Conservation (phyloP, 2,329 filamentous ascomycete genomes). For the Pestalotiopsis sp. region DNA sequence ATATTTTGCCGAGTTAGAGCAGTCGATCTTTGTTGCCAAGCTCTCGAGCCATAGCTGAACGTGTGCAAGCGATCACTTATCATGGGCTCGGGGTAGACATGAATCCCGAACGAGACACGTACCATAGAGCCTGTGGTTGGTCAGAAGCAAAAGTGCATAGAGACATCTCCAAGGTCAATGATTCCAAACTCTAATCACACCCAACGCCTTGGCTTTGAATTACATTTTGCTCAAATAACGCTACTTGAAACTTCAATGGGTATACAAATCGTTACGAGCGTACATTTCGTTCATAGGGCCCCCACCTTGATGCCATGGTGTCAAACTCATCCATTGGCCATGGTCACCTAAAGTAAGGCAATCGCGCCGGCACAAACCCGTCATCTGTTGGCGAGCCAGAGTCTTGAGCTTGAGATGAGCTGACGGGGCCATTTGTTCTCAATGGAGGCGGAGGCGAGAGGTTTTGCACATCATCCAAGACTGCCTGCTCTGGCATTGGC, state of each 20-base stretch:
- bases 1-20: background rate
- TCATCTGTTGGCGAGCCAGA: constrained; percentile 17
- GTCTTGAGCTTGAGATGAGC: background rate
- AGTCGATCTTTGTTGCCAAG: background rate
- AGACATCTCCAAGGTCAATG: background rate
- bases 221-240: background rate
- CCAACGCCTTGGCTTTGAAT: background rate
- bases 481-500: constrained; percentile 27
- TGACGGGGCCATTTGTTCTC: constrained; percentile 13
- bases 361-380: constrained; percentile 59
- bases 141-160: background rate
- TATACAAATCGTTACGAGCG: background rate
- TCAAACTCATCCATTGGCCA: background rate
- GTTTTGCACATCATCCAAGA: constrained; percentile 25
- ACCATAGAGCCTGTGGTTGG: background rate
- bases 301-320: background rate
- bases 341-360: constrained; percentile 55
- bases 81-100: background rate
- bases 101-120: background rate
- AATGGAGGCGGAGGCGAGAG: constrained; percentile 14
- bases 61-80: background rate
- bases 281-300: constrained; percentile 7
- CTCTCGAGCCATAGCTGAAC: background rate
- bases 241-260: background rate
- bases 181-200: background rate